Conservation (phyloP, 139 green algal species). For the Coelastrella sp. region DNA sequence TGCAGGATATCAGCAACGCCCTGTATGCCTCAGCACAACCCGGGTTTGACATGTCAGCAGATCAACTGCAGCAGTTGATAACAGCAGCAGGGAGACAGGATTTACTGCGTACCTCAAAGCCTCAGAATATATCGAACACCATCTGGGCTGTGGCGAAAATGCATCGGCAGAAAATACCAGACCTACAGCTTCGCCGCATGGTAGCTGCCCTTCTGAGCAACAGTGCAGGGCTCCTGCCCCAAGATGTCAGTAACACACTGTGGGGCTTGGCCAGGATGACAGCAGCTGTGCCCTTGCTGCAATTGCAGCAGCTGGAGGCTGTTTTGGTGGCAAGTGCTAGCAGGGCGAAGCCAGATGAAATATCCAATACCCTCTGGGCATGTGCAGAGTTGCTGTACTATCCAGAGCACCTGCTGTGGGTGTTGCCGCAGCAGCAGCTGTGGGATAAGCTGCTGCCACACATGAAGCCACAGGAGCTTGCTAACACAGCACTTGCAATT, state of each 20-base stretch:
- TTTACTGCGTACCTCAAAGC: background rate
- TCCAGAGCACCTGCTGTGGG: background rate
- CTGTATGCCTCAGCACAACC: background rate
- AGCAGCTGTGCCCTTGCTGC: background rate
- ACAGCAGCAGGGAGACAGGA: background rate
- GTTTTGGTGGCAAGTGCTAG: background rate
- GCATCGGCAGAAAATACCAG: background rate
- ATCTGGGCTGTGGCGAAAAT: background rate
- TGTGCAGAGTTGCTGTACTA: background rate
- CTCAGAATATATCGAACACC: background rate
- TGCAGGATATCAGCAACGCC: background rate
- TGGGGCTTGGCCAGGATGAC: background rate
- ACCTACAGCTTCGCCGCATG: background rate
- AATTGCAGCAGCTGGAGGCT: background rate
- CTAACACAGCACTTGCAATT: background rate
- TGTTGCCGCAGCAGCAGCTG: background rate
- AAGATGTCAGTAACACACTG: background rate
- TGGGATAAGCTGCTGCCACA: background rate
- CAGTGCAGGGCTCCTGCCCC: background rate
- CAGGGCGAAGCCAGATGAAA: background rate
- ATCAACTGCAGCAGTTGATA: background rate
- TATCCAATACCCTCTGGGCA: background rate
- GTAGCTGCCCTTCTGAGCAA: background rate
- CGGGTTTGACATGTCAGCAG: background rate
- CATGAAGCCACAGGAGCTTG: background rate